These are phyloP conservation scores for Schizophyllum commune DNA, from an alignment of 1,284 basidiomycete species.

Conservation along the genomic window DNA sequence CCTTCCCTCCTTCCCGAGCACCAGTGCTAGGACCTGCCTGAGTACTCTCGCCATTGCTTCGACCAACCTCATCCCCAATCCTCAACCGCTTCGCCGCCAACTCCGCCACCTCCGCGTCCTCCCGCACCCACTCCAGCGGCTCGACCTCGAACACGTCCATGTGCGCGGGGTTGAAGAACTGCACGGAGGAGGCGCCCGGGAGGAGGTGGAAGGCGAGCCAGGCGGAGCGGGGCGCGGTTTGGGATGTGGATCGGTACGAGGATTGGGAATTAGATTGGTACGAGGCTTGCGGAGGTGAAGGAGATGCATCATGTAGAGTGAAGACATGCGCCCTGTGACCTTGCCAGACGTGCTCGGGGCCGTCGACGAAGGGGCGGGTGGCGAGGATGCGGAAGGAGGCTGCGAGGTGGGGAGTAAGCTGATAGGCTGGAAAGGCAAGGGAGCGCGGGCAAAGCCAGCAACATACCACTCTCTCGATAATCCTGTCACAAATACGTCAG, in stretches of 20 bases:
- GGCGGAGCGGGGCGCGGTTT: too few relatives aligned
- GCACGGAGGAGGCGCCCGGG: background rate
- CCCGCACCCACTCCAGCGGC: background rate
- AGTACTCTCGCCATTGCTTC: background rate
- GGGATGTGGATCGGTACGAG: background rate
- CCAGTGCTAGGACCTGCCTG: constrained; percentile 19
- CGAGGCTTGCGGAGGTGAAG: background rate
- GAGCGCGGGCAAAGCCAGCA: too few relatives aligned
- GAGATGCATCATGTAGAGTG: background rate
- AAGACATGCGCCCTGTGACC: background rate
- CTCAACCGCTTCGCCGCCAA: background rate
- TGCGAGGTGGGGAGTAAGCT: background rate
- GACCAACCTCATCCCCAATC: background rate
- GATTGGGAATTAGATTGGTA: background rate
- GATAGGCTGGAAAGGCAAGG: constrained; percentile 16
- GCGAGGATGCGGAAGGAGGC: background rate
- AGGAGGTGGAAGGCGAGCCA: background rate
- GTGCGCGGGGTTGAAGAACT: background rate
- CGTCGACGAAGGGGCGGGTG: background rate
- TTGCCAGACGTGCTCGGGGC: background rate
- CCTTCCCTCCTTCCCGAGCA: too few relatives aligned
- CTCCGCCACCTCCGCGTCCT: background rate
- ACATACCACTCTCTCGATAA: constrained; percentile 60
- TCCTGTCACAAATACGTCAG: constrained; percentile 38
- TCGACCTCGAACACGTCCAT: background rate